Base-by-base conservation (phyloP, 352 stramenopile genomes). In the Paralagenidium karlingii region DNA sequence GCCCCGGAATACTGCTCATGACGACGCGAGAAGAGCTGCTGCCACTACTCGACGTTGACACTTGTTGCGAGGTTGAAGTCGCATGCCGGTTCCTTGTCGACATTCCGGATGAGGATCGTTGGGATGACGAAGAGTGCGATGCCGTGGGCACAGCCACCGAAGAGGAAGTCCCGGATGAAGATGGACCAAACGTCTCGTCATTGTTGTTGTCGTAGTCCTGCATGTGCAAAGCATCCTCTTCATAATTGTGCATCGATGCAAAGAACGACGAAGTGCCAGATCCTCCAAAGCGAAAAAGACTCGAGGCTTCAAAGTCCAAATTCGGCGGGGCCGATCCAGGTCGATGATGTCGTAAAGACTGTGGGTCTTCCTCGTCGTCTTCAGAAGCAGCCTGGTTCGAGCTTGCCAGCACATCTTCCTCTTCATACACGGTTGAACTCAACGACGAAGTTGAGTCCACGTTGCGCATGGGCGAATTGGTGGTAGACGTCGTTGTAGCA, bases 221-320 rank as follows among this genome's bases (percentile, higher is more conserved):
- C 8, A 39, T 47, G 19, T 51, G 33, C 16, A 28, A 24, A 9
- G 28, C 11, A 11, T 28, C 68, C 66, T 34, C 67, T 68, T 39
- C 45, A 38, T 51, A 55, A 48, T 73, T 66, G 22, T 55, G 50
- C 8, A n/a, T n/a, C n/a, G n/a, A n/a, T n/a, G n/a, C n/a, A n/a
- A n/a, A n/a, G n/a, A n/a, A 51, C 51, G 32, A 78, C 75, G 39
- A 75, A 73, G 38, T 71, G 24, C 39, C 57, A 9, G 61, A 45
- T 29, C 50, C 57, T 10, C 57, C 56, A 38, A 75, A 75, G 34
- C 33, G 7, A 36, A 79, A 79, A 13, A 75, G 56, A n/a, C 48
- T 49, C 8, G 63, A 60, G 21, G 53, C 46, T 18, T 77, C 63
- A 21, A 77, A 77, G 49, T 40, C 45, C 11, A 71, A 32, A 25